phyloP scores from a whole-genome alignment of 108 stramenopile species.

The Pseudonitzschia delicatissima region DNA sequence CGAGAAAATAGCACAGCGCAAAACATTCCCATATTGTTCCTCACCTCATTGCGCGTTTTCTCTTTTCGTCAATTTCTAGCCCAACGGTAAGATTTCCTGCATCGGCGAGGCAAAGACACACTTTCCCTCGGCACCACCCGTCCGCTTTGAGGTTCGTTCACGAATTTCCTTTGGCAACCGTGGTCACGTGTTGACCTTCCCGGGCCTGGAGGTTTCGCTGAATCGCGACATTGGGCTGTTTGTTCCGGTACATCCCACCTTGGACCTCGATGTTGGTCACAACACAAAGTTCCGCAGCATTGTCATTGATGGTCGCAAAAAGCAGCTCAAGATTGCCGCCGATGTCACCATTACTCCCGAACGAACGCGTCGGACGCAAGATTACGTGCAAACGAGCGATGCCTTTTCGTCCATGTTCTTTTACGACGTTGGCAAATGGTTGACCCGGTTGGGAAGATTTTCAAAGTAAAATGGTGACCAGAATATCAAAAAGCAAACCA shows the following conservation, averaged over 20 bases:
- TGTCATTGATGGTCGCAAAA: slow-evolving; percentile 27
- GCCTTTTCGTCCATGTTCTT: slow-evolving; percentile 35
- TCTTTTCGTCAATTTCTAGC: too few relatives aligned
- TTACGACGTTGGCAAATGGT: slow-evolving; percentile 45
- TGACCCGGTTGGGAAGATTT: slow-evolving; percentile 45
- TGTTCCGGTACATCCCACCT: slow-evolving; percentile 45
- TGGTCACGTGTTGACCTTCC: slow-evolving; percentile 52
- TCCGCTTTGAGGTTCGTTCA: slow-evolving; percentile 50
- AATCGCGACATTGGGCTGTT: slow-evolving; percentile 35
- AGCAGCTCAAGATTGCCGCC: slow-evolving; percentile 27
- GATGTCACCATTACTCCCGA: slow-evolving; percentile 49
- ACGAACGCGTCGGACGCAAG: slow-evolving; percentile 24
- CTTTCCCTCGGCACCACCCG: slow-evolving; percentile 26
- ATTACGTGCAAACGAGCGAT: slow-evolving; percentile 30
- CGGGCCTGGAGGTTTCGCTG: slow-evolving; percentile 44
- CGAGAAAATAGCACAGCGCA: background rate
- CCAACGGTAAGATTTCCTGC: slow-evolving; percentile 38
- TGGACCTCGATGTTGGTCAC: slow-evolving; percentile 50
- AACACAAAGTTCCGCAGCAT: slow-evolving; percentile 34
- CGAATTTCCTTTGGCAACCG: slow-evolving; percentile 30
- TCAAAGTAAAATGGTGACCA: too few relatives aligned
- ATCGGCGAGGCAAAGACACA: slow-evolving; percentile 36
- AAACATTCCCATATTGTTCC: background rate
- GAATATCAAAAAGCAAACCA: too few relatives aligned
- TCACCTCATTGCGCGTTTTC: background rate